phyloP scores from a whole-genome alignment of 1,284 basidiomycete species.

The Leccinum pachyderme region DNA sequence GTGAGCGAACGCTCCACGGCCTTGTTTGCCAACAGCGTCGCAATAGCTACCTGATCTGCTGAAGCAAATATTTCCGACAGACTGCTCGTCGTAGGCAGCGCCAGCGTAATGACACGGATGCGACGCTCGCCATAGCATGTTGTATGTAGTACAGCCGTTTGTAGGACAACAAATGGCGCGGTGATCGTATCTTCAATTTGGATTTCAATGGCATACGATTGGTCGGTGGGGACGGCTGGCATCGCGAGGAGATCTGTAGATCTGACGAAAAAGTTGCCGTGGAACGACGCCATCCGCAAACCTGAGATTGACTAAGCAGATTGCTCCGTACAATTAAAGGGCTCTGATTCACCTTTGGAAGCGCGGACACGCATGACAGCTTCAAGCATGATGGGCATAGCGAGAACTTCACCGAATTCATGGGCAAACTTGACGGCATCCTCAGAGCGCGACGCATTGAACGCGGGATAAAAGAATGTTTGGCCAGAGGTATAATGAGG shows the following conservation, averaged over 20 bases:
- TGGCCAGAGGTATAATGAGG: slow-evolving; percentile 98
- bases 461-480: slow-evolving; percentile 98
- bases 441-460: slow-evolving; percentile 92
- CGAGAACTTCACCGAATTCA: slow-evolving; percentile 92
- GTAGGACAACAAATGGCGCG: slow-evolving; percentile 91
- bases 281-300: slow-evolving; percentile 95
- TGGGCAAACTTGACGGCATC: slow-evolving; percentile 98
- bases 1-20: slow-evolving; percentile 92
- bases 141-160: slow-evolving; percentile 95
- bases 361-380: slow-evolving; percentile 98
- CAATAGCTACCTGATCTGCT: slow-evolving; percentile 92
- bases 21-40: slow-evolving; percentile 91
- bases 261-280: slow-evolving; percentile 99
- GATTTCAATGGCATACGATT: slow-evolving; percentile 96
- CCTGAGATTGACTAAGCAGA: slow-evolving; percentile 44
- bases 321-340: neutral
- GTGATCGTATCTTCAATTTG: slow-evolving; percentile 97
- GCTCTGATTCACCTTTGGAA: slow-evolving; percentile 63
- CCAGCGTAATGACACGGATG: slow-evolving; percentile 93
- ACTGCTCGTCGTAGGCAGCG: slow-evolving; percentile 90
- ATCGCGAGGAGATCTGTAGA: slow-evolving; percentile 97
- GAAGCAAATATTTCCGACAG: slow-evolving; percentile 94
- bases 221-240: slow-evolving; percentile 95
- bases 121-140: slow-evolving; percentile 95
- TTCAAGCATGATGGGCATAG: slow-evolving; percentile 94